A percentile compares a stretch with the other conserved stretches of the same genome.
phyloP scores from a whole-genome alignment of 164 flowering plant species.

The Tinospora cordifolia region DNA sequence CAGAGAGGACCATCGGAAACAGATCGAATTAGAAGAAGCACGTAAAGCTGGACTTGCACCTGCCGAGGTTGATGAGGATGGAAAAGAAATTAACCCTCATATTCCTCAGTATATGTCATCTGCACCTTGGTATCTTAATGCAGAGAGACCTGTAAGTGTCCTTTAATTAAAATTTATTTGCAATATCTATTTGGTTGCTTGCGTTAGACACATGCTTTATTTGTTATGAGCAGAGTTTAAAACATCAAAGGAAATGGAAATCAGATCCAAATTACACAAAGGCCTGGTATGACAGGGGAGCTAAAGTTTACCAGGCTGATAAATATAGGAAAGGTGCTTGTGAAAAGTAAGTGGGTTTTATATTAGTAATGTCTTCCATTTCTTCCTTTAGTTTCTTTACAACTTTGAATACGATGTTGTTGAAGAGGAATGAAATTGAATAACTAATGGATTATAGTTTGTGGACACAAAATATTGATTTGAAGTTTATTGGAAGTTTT shows the following conservation, averaged over 20 bases:
- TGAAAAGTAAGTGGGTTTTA: constrained; percentile 52
- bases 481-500: too few relatives aligned
- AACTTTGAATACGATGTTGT: too few relatives aligned
- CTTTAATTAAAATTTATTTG: background rate
- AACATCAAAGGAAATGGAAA: constrained; percentile 99
- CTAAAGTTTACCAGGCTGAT: constrained; percentile 66
- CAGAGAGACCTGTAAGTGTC: constrained; percentile 70
- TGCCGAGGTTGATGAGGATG: constrained; percentile 96
- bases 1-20: constrained; percentile 91
- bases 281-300: constrained; percentile 90
- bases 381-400: background rate
- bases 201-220: background rate
- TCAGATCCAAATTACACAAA: constrained; percentile 83
- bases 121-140: constrained; percentile 94
- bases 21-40: constrained; percentile 89
- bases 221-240: constrained; percentile 48
- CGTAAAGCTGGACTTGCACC: constrained; percentile 98
- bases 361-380: constrained; percentile 2
- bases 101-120: constrained; percentile 97
- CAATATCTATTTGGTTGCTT: background rate
- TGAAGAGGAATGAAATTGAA: too few relatives aligned
- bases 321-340: constrained; percentile 89
- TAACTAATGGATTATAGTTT: too few relatives aligned
- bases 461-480: too few relatives aligned
- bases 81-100: constrained; percentile 92